Base-by-base conservation (phyloP, 352 stramenopile species). In the Halophytophthora polymorphica region DNA sequence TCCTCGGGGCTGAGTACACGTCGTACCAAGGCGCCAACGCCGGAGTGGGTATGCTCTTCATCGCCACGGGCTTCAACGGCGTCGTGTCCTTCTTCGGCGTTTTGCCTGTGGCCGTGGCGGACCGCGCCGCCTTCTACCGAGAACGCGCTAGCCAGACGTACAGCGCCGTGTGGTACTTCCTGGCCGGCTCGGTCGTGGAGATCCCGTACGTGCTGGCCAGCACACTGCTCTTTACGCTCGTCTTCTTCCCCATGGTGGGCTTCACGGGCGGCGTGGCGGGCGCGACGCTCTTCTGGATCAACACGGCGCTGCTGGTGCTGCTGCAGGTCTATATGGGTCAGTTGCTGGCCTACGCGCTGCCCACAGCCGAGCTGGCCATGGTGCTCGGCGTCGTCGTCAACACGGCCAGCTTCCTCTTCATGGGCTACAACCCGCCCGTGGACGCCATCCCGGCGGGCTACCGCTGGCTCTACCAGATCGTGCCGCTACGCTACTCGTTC, bases 71-170 rank as follows among this genome's bases (percentile, higher is more conserved):
- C 29, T 97, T 97, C 52, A 80, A 89, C 43, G 73, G 75, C 21
- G 81, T 95, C 42, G 84, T 93, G 25, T 87, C 75, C n/a, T 85
- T 96, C 37, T 75, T 93, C 38, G 84, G 69, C 2, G 80, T 91
- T 0, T 52, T 97, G 6, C 76, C 86, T 22, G 64, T 96, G 6
- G 84, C 93, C 28, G 64, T 86, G 44, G 70, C 72, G 15, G 86
- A 97, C 45, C 74, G 92, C 28, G 82, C 79, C 36, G 80, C 89
- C 39, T 98, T 88, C 43, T 79, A 79, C 31, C 69, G 69, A 39
- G 66, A 79, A 38, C 77, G 87, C 42, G 56, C 77, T 15, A 72
- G 83, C 15, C 58, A 87, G 42, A 96, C 93, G 53, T 98, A 97
- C 52, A 72, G 75, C 39, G 60, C 79, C 29, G 61, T 69, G 6